Percentiles rank a stretch among this genome's conserved stretches.
Conservation (phyloP, 108 stramenopile genomes). For the Epithemia pelagica region DNA sequence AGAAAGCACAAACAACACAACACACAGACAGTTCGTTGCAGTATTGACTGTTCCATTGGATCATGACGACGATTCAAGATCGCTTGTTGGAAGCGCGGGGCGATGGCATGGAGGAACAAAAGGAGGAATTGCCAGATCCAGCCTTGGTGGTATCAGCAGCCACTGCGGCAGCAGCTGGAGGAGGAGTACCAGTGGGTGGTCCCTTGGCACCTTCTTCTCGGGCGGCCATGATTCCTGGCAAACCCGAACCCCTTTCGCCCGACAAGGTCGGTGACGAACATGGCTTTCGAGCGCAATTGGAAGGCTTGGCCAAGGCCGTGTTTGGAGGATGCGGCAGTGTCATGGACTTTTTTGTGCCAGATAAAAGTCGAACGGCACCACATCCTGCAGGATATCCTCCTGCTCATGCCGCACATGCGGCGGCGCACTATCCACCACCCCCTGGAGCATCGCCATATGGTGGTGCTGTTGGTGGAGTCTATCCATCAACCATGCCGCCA, state of each 20-base stretch:
- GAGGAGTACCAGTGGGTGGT: not conserved
- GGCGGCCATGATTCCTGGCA: too few relatives aligned
- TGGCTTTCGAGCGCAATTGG: slow-evolving; percentile 8
- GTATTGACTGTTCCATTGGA: too few relatives aligned
- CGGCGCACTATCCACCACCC: not conserved
- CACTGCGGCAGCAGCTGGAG: not conserved
- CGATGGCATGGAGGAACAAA: slow-evolving; percentile 7
- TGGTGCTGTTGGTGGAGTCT: not conserved
- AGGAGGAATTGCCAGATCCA: not conserved
- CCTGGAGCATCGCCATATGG: not conserved
- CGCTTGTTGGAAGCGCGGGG: not conserved
- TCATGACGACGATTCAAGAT: not conserved
- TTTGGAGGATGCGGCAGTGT: slow-evolving; percentile 8
- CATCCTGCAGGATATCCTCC: not conserved
- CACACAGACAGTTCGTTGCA: too few relatives aligned
- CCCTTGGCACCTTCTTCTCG: too few relatives aligned
- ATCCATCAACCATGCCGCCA: not conserved
- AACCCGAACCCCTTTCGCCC: not conserved
- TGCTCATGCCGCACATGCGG: not conserved
- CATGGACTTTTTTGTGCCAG: slow-evolving; percentile 4
- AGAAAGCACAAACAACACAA: too few relatives aligned
- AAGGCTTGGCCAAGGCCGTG: slow-evolving; percentile 1
- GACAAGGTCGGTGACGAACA: slow-evolving; percentile 5
- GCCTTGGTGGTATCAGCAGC: not conserved
- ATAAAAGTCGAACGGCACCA: not conserved